A percentile compares a stretch with the other conserved stretches of the same genome.
Evolutionary conservation across 2,329 filamentous ascomycete genomes (phyloP).

Genomic region (Epichloe sylvatica): DNA sequence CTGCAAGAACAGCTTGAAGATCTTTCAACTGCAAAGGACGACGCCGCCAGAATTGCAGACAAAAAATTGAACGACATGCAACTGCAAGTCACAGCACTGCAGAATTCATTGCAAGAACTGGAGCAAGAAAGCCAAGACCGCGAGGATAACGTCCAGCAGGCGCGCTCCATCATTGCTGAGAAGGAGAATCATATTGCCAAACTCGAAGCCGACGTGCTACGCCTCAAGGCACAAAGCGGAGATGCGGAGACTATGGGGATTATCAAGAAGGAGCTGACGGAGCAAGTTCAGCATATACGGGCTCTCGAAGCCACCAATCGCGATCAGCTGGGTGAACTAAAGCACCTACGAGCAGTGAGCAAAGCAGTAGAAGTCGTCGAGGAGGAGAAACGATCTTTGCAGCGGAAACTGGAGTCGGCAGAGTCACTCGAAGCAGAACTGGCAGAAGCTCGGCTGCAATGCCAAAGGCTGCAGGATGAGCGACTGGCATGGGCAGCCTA

Average conservation of each 20-base stretch:
- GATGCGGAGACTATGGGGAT: slow-evolving; percentile 76
- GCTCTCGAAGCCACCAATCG: slow-evolving; percentile 67
- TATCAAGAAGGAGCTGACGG: slow-evolving; percentile 75
- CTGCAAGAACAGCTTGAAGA: slow-evolving; percentile 76
- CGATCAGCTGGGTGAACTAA: slow-evolving; percentile 67
- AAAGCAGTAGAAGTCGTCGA: slow-evolving; percentile 89
- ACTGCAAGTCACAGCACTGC: slow-evolving; percentile 32
- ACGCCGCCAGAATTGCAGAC: slow-evolving; percentile 50
- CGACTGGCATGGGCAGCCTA: slow-evolving; percentile 76
- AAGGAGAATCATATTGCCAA: slow-evolving; percentile 58
- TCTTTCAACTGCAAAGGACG: slow-evolving; percentile 45
- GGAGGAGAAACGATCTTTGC: slow-evolving; percentile 78
- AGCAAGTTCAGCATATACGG: slow-evolving; percentile 85
- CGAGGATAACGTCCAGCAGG: slow-evolving; percentile 40
- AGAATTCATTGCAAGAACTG: slow-evolving; percentile 40
- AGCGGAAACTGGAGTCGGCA: slow-evolving; percentile 63
- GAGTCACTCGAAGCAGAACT: slow-evolving; percentile 63
- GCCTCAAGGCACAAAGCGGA: slow-evolving; percentile 72
- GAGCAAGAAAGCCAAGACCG: slow-evolving; percentile 43
- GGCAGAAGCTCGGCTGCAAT: slow-evolving; percentile 65
- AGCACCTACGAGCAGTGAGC: slow-evolving; percentile 64
- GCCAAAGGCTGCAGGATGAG: slow-evolving; percentile 80
- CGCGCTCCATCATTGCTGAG: slow-evolving; percentile 53
- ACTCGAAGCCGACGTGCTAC: slow-evolving; percentile 70
- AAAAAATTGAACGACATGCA: slow-evolving; percentile 42